phyloP scores from a whole-genome alignment of 495 filamentous ascomycete genomes.

The Podospora australis region DNA sequence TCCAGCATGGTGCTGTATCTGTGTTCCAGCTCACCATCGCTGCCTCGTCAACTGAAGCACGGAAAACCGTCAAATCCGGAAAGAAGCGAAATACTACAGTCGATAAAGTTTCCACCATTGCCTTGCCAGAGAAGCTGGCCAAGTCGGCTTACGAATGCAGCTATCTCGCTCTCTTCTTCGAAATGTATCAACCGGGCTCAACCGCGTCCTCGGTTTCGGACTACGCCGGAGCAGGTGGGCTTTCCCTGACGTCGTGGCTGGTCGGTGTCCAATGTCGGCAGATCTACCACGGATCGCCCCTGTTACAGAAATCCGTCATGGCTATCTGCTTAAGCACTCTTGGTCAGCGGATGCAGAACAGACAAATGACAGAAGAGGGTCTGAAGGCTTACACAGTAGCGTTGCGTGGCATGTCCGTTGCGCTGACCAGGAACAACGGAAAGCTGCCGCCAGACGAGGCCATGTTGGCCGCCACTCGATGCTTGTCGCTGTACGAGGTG shows the following conservation, averaged over 20 bases:
- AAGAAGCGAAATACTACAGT: background rate
- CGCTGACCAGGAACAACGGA: background rate
- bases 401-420: background rate
- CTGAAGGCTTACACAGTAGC: slow-evolving; percentile 1
- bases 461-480: background rate
- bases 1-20: no score
- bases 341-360: background rate
- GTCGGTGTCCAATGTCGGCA: background rate
- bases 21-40: no score
- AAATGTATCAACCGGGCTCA: background rate
- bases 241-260: background rate
- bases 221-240: background rate
- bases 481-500: background rate
- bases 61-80: background rate
- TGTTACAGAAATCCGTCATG: background rate
- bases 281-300: background rate
- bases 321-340: background rate
- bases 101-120: no score
- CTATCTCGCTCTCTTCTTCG: background rate
- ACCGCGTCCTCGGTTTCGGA: background rate
- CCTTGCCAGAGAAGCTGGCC: background rate
- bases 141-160: background rate
- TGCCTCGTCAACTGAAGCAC: background rate
- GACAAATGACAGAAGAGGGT: background rate
- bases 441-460: background rate